Evolutionary conservation across 2,329 filamentous ascomycete species (phyloP).

Genomic region (Colletotrichum spinosum): DNA sequence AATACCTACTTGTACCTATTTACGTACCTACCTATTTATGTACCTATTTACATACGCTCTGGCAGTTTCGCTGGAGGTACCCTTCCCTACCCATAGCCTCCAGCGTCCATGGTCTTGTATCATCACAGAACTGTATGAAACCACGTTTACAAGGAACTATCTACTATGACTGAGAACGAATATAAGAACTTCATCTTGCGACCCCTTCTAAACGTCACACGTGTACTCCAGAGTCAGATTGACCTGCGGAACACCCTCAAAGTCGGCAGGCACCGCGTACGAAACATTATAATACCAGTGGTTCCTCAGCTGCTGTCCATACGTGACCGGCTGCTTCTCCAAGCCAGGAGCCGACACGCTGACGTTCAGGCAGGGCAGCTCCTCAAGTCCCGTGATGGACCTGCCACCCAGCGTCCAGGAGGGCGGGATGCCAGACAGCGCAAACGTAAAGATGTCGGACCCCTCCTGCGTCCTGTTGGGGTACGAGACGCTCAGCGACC

Average conservation of each 20-base stretch:
- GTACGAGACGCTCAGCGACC: conserved; percentile 49
- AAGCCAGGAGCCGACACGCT: conserved; percentile 52
- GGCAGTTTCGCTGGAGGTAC: too few species aligned
- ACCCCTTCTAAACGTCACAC: conserved; percentile 29
- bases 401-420: conserved; percentile 50
- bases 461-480: conserved; percentile 54
- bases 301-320: conserved; percentile 51
- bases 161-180: too few species aligned
- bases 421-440: conserved; percentile 52
- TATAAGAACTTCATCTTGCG: too few species aligned
- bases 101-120: too few species aligned
- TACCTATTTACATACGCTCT: too few species aligned
- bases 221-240: conserved; percentile 48
- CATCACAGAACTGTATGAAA: too few species aligned
- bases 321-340: conserved; percentile 48
- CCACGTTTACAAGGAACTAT: too few species aligned
- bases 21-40: too few species aligned
- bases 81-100: too few species aligned
- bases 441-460: conserved; percentile 52
- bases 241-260: conserved; percentile 51
- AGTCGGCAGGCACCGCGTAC: conserved; percentile 54
- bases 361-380: conserved; percentile 53
- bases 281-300: conserved; percentile 60
- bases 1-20: too few species aligned
- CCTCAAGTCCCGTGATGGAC: conserved; percentile 46